Base-by-base conservation (phyloP, 2,329 filamentous ascomycete genomes). In the Claviceps pazoutovae region DNA sequence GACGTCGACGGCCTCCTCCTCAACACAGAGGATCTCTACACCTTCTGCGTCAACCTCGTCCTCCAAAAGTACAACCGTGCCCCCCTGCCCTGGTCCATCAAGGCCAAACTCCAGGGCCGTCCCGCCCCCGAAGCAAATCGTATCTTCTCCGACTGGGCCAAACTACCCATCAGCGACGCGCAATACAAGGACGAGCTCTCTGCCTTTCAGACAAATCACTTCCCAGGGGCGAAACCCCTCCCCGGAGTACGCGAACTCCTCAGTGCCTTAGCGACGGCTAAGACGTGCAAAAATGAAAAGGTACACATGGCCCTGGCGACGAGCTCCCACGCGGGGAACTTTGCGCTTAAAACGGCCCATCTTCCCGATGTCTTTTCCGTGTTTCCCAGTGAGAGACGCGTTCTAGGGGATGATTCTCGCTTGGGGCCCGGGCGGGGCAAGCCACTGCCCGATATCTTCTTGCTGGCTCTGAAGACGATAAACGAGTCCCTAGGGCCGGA, bases 1-100 rank as follows among this genome's bases (percentile, higher is more conserved):
- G 93, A 98, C 74, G 96, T 97, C 90, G 93, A 98, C 68, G 93
- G 93, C 55, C 83, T 98, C 38, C 80, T 98, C 19, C 86, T 98
- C 64, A 83, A 97, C 69, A 89, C 87, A 37, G 93, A 97, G 73
- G 93, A 97, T 61, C 68, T 82, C 52, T 97, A 97, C 74, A 93
- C 88, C 0, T 65, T 79, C 26, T 85, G 86, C 68, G 85, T 89
- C 55, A 96, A 98, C 70, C 74, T 80, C 23, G 78, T 97, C 39
- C 82, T 98, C 41, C 74, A 76, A 52, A 82, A 85, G 63, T 88
- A 93, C 67, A 78, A 76, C 61, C 81, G 80, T 48, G 84, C 87
- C 1, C 66, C 72, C 14, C 74, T 97, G n/a, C 91, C 93, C 1
- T 97, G 93, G 93, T 82, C 80, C 55, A 82, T 98, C 71, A 97